Conservation (phyloP, 345 rosid genomes). For the Citrus inodora region DNA sequence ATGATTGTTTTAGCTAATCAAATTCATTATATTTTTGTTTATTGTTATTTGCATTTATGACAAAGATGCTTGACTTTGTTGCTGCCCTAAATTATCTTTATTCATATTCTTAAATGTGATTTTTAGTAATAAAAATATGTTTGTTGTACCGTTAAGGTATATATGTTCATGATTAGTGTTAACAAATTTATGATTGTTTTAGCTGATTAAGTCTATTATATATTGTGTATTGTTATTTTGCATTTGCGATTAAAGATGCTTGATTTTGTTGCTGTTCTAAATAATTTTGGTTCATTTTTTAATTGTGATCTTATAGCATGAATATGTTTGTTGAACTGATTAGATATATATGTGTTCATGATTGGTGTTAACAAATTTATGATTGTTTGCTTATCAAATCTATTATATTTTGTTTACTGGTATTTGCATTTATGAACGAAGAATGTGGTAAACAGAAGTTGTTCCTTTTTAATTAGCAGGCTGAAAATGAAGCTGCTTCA, state of each 20-base stretch:
- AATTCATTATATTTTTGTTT: neutral
- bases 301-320: neutral
- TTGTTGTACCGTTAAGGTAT: neutral
- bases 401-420: neutral
- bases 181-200: neutral
- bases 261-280: neutral
- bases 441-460: neutral
- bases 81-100: neutral
- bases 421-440: neutral
- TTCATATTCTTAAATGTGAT: neutral
- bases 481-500: neutral
- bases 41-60: neutral
- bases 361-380: neutral
- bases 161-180: neutral
- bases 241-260: neutral
- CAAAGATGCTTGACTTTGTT: neutral
- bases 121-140: neutral
- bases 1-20: neutral
- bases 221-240: neutral
- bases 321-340: neutral
- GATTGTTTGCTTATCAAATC: neutral
- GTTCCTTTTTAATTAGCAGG: constrained; percentile 15
- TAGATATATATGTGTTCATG: neutral
- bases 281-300: neutral
- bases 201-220: neutral